Percentiles rank a stretch among this genome's conserved stretches.
Evolutionary conservation across 2,329 filamentous ascomycete species (phyloP).

Genomic region (Ophiostoma triangulosporum): DNA sequence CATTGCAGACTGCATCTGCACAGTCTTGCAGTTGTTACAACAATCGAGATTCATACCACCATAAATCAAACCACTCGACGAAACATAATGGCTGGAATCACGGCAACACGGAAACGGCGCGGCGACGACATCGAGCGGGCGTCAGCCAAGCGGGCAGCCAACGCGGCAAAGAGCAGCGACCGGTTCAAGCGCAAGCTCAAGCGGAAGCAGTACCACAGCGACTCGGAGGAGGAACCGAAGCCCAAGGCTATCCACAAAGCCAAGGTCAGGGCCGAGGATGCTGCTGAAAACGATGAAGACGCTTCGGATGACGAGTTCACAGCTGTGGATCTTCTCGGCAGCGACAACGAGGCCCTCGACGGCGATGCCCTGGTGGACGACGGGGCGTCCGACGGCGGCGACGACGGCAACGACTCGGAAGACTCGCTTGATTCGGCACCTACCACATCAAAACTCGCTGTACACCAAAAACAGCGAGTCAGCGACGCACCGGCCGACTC

Average conservation of each 20-base stretch:
- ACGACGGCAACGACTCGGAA: conserved; percentile 23
- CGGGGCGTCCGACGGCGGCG: conserved; percentile 21
- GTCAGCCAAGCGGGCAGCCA: conserved; percentile 1
- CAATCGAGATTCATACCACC: too few relatives aligned
- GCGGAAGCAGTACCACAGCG: conserved; percentile 1
- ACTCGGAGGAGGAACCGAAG: not conserved
- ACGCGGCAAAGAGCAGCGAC: not conserved
- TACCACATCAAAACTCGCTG: conserved; percentile 11
- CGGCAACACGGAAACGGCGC: conserved; percentile 6
- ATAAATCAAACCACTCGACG: too few relatives aligned
- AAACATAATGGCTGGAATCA: not conserved
- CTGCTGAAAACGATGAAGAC: not conserved
- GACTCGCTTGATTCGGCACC: conserved; percentile 19
- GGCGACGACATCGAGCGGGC: conserved; percentile 7
- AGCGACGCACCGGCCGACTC: conserved; percentile 18
- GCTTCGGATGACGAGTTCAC: conserved; percentile 29
- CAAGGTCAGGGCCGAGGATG: not conserved
- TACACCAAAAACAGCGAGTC: not conserved
- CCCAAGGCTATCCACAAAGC: not conserved
- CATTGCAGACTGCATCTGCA: not conserved
- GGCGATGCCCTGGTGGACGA: conserved; percentile 39
- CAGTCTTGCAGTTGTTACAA: not conserved
- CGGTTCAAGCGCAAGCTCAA: conserved; percentile 4
- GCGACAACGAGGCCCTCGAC: conserved; percentile 42
- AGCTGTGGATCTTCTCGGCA: conserved; percentile 41